Conservation (phyloP, 257 asterid species). For the Solanum medicagineum region DNA sequence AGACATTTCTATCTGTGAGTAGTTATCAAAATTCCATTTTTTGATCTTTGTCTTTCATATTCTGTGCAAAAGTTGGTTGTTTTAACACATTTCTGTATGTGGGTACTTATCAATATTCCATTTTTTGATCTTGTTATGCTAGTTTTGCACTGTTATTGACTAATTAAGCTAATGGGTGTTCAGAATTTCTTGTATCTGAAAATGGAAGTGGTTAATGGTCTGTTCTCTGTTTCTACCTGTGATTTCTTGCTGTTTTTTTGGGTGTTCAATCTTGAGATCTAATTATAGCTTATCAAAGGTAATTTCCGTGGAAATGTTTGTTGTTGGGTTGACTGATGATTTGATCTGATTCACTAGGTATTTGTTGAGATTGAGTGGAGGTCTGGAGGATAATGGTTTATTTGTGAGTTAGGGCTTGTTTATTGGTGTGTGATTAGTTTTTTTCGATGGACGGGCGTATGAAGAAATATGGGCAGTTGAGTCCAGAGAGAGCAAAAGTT, state of each 20-base stretch:
- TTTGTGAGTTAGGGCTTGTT: background rate
- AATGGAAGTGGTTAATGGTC: background rate
- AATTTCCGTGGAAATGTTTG: background rate
- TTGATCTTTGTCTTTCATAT: background rate
- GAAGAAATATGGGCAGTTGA: constrained; percentile 52
- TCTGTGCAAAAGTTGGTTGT: background rate
- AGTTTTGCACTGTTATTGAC: background rate
- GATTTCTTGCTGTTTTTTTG: background rate
- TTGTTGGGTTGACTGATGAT: background rate
- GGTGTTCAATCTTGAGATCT: background rate
- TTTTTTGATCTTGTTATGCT: background rate
- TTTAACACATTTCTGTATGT: background rate
- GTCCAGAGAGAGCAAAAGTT: constrained; percentile 88
- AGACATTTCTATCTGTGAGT: background rate
- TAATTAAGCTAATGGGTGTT: background rate
- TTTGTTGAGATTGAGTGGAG: background rate
- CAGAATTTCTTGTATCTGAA: background rate
- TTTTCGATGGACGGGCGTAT: constrained; percentile 39
- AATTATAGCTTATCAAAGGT: background rate
- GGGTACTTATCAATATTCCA: background rate
- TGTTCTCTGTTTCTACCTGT: background rate
- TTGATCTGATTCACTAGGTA: background rate
- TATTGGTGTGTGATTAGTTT: background rate
- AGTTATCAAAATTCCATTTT: background rate
- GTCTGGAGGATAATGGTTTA: background rate